phyloP scores from a whole-genome alignment of 345 rosid genomes.

The Brassica napus region Da-Ae NC_063438.1:10936501-10937000 shows the following conservation, averaged over 20 bases:
- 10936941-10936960: constrained; percentile 64
- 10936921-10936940: constrained; percentile 80
- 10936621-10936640: constrained; percentile 65
- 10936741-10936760: constrained; percentile 68
- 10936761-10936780: constrained; percentile 55
- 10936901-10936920: constrained; percentile 97
- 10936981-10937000: constrained; percentile 51
- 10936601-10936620: constrained; percentile 47
- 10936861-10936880: not conserved
- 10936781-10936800: constrained; percentile 70
- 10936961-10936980: constrained; percentile 64
- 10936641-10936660: constrained; percentile 99
- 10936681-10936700: not conserved
- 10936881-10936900: constrained; percentile 18
- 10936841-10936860: constrained; percentile 19
- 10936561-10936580: constrained; percentile 47
- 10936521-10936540: constrained; percentile 71
- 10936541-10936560: constrained; percentile 49
- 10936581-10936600: constrained; percentile 83
- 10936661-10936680: constrained; percentile 14
- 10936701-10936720: constrained; percentile 49
- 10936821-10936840: constrained; percentile 21
- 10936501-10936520: constrained; percentile 61
- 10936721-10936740: constrained; percentile 93
- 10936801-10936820: constrained; percentile 98